A percentile compares a stretch with the other conserved stretches of the same genome.
Evolutionary conservation across 108 stramenopile species (phyloP).

Genomic region (Mediolabrus comicus): DNA sequence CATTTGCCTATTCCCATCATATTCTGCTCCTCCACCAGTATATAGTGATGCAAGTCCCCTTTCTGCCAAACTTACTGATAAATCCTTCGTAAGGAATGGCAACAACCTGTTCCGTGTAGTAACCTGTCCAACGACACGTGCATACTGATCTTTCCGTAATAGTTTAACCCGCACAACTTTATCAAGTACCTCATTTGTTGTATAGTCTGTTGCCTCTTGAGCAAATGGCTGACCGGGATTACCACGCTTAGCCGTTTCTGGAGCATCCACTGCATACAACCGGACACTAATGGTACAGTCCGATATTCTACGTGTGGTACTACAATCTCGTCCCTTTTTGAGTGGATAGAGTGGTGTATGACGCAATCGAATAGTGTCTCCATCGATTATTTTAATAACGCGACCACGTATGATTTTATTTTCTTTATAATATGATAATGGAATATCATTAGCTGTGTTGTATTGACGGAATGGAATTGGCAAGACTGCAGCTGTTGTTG

Average conservation of each 20-base stretch:
- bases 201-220: conserved; percentile 55
- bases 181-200: conserved; percentile 20
- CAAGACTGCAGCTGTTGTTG: conserved; percentile 11
- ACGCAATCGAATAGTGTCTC: conserved; percentile 61
- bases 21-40: conserved; percentile 65
- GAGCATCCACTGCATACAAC: conserved; percentile 64
- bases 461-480: conserved; percentile 30
- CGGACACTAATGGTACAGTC: conserved; percentile 58
- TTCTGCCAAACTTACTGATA: conserved; percentile 41
- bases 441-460: conserved; percentile 62
- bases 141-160: conserved; percentile 60
- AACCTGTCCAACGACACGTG: conserved; percentile 49
- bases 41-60: conserved; percentile 61
- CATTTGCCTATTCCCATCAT: conserved; percentile 43
- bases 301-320: conserved; percentile 13
- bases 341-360: conserved; percentile 23
- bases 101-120: conserved; percentile 9
- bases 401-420: conserved; percentile 39
- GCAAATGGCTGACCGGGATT: conserved; percentile 51
- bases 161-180: conserved; percentile 57
- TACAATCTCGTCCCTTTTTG: conserved; percentile 2
- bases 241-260: conserved; percentile 56
- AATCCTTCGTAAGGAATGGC: conserved; percentile 36
- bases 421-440: conserved; percentile 28
- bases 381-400: conserved; percentile 65